Base-by-base conservation (phyloP, 2,329 filamentous ascomycete species). In the Colletotrichum tanaceti region DNA sequence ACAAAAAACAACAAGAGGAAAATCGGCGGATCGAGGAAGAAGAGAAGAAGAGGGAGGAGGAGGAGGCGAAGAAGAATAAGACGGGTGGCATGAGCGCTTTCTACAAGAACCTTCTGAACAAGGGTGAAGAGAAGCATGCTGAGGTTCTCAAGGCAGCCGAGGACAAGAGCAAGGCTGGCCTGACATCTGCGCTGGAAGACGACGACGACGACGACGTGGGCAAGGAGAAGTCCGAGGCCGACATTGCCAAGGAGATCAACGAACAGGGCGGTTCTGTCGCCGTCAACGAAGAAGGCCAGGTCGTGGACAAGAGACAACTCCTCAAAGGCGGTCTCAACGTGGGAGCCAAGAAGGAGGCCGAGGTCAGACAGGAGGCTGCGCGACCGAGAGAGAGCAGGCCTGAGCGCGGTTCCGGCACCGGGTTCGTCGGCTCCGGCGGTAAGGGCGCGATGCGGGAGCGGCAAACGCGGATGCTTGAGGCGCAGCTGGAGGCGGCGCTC, bases 251-350 rank as follows among this genome's bases (percentile, higher is more conserved):
- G 55, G 90, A 92, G 74, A 85, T 93, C 60, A 90, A 90, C 62
- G 85, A 87, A 46, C 88, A 83, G 70, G 88, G 82, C 71, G 89
- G 81, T 0, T 81, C 83, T 4, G 86, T 96, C 46, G 86, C 89
- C 9, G 80, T 95, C 73, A 95, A 95, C 74, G 93, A 96, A 70
- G 93, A 96, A 46, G 93, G 93, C 0, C 89, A 94, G 75, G 90
- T 96, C 1, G 90, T 93, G 32, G 93, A 97, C 77, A 95, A 94
- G 82, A 85, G 92, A n/a, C 90, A 96, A 77, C 82, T 96, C 10
- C 85, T 97, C 7, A 86, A 83, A 54, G 91, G 92, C 7, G 93
- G 93, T 32, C 84, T 97, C 59, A 97, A 97, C 73, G 80, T 96
- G 20, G 85, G 86, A 58, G 82, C 86, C 0, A 90, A 88, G 76